Base-by-base conservation (phyloP, 768 basidiomycete genomes). In the Suillus luteus region DNA sequence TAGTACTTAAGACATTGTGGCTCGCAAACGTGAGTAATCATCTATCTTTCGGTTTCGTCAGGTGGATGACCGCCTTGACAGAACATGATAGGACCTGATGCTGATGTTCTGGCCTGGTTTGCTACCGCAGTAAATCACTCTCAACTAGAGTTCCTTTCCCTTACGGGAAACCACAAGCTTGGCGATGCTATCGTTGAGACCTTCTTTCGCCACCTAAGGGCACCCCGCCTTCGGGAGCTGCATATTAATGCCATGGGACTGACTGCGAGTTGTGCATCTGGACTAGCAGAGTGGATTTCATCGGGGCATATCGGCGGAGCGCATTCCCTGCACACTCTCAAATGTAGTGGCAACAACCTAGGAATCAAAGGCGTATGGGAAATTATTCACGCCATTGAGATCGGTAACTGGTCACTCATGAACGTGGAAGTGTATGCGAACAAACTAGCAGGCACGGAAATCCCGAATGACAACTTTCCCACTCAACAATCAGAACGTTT, bases 341-440 rank as follows among this genome's bases (percentile, higher is more conserved):
- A 81, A 66, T 79, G 83, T 63, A 89, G 82, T 70, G 84, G 83
- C n/a, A 90, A 90, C 65, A 72, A 72, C 19, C 76, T 90, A 1
- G 85, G 84, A 5, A 73, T 78, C 38, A 77, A 73, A 0, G 83
- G 79, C 1, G 79, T 87, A 35, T 74, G 74, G 63, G 71, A 78
- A 14, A 81, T 90, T 51, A 72, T 86, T 31, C 74, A 75, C 38
- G 81, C 82, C 24, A 77, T 88, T 7, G 74, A 81, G 63, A 74
- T 67, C 38, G 68, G 76, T 43, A 89, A 89, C 70, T 86, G 81
- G 72, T 74, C 78, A 2, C 73, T 90, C 15, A 71, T 75, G 27
- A 77, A 73, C 48, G 71, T 88, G 60, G 87, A 87, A 64, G 60
- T 86, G 68, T 81, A 82, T 66, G 74, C 69, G 37, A 88, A 86